Base-by-base conservation (phyloP, 495 filamentous ascomycete genomes). In the Penicillium subrubescens region DNA sequence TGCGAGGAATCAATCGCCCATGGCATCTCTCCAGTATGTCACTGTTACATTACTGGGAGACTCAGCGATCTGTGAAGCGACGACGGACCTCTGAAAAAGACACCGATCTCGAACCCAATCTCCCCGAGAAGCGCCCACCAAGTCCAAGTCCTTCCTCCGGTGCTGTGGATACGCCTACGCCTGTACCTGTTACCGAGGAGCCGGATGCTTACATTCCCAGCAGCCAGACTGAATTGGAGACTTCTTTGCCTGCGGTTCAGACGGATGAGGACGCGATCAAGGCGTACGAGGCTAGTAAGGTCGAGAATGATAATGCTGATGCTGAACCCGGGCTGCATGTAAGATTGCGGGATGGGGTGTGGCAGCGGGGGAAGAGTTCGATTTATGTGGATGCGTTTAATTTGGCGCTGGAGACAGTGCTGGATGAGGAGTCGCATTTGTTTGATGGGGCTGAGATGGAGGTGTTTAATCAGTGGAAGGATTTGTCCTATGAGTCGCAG, bases 361-460 rank as follows among this genome's bases (percentile, higher is more conserved):
- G 88, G 88, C 71, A 82, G 27, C 82, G 79, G 54, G 87, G 88
- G 5, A 86, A 81, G 71, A 96, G 89, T 67, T 98, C 95, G 5
- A 93, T 99, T 59, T 99, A 99, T 68, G 93, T 97, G 17, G 94
- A 99, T 76, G 95, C 94, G 21, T 99, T 99, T 83, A 97, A 97
- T 75, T 79, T 97, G 17, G 93, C 94, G 19, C 82, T 99, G 48
- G 88, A 93, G 63, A 98, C 93, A 3, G 94, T 98, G 23, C 80
- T 99, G 6, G 88, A 90, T 53, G 94, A 97, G 52, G 95, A 99
- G 72, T 83, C 86, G 2, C 92, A 97, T 73, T 79, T 99, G 14
- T 99, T 98, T 72, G 84, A 92, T 68, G 86, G 87, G 66, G 87
- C 87, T 17, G 95, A 99, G 75, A 86, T 85, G 74, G 78, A 84